These are phyloP conservation scores for Alternaria sp. DNA, from an alignment of 2,329 filamentous ascomycete species.

Conservation along the genomic window DNA sequence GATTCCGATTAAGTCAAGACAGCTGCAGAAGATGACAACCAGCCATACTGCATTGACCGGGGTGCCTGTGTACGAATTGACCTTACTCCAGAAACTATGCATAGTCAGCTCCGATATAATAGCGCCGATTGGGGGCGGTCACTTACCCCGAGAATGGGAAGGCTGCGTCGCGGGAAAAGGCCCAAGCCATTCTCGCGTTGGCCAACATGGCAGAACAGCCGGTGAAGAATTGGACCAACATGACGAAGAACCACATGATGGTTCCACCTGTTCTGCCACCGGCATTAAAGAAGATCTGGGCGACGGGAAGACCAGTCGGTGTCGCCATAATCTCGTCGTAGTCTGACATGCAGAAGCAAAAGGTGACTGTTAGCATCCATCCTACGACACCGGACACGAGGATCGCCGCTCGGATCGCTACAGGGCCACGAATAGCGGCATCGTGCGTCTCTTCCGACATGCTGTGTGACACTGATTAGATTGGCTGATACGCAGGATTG, in stretches of 20 bases:
- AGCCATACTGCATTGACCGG: constrained; percentile 71
- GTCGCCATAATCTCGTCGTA: constrained; percentile 64
- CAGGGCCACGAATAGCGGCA: constrained; percentile 66
- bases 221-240: constrained; percentile 71
- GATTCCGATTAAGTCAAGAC: constrained; percentile 62
- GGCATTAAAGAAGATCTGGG: constrained; percentile 66
- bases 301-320: constrained; percentile 68
- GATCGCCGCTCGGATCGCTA: constrained; percentile 67
- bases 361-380: constrained; percentile 69
- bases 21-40: constrained; percentile 65
- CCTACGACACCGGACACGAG: constrained; percentile 66
- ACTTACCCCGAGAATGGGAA: constrained; percentile 66
- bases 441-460: constrained; percentile 74
- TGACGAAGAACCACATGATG: constrained; percentile 68
- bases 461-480: constrained; percentile 46
- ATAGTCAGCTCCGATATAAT: constrained; percentile 26
- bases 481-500: constrained; percentile 28
- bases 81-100: constrained; percentile 59
- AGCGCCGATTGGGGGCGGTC: background rate
- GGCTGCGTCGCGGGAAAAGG: constrained; percentile 67
- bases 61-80: constrained; percentile 64
- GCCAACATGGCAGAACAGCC: constrained; percentile 70
- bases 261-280: constrained; percentile 65
- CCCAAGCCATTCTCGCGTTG: constrained; percentile 69
- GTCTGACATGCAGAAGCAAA: constrained; percentile 70